phyloP scores from a whole-genome alignment of 2,329 filamentous ascomycete species.

The Hymenoscyphus scutula region DNA sequence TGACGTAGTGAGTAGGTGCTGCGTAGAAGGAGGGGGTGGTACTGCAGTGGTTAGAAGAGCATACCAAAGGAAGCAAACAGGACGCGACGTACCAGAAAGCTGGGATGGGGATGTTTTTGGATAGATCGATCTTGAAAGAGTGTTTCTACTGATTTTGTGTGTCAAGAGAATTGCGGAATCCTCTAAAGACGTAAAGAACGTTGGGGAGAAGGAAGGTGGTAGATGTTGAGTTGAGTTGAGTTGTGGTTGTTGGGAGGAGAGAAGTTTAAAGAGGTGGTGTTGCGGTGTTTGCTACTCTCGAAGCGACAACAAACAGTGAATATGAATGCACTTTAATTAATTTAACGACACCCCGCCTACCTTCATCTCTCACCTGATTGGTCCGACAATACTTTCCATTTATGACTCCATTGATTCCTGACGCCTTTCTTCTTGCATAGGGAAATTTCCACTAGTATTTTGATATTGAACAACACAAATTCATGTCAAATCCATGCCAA shows the following conservation, averaged over 20 bases:
- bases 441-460: too few species aligned
- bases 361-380: not conserved
- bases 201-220: not conserved
- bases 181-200: conserved; percentile 11
- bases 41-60: not conserved
- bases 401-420: too few species aligned
- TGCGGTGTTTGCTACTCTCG: not conserved
- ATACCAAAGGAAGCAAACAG: not conserved
- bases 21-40: not conserved
- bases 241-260: not conserved
- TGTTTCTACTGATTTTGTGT: not conserved
- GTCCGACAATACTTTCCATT: not conserved
- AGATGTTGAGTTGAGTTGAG: not conserved
- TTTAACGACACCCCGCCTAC: not conserved
- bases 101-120: too few species aligned
- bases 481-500: too few species aligned
- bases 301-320: conserved; percentile 6
- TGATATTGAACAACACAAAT: too few species aligned
- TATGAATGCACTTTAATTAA: not conserved
- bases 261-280: conserved; percentile 3
- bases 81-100: not conserved
- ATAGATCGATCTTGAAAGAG: not conserved
- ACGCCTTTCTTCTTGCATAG: too few species aligned
- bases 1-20: not conserved
- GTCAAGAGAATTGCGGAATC: conserved; percentile 6